phyloP scores from a whole-genome alignment of 306 rosid genomes.

The Dicorynia guianensis region DNA sequence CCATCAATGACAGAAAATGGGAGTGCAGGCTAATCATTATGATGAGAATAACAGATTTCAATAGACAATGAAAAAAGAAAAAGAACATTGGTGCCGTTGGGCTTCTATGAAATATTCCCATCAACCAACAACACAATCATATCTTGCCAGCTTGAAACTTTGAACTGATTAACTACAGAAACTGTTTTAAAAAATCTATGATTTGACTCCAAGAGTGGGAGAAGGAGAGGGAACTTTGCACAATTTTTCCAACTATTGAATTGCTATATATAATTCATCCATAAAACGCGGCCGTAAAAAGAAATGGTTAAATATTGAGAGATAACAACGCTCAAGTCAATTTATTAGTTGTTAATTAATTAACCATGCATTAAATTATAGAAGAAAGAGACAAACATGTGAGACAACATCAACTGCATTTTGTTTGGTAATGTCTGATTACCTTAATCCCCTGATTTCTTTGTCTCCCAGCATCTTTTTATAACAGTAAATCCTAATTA shows the following conservation, averaged over 20 bases:
- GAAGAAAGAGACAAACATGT: constrained; percentile 29
- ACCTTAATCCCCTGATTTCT: constrained; percentile 40
- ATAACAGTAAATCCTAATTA: constrained; percentile 45
- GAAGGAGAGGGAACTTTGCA: neutral
- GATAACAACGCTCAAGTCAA: neutral
- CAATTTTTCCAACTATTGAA: constrained; percentile 6
- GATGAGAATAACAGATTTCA: constrained; percentile 5
- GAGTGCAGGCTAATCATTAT: constrained; percentile 40
- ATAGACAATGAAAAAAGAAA: too few relatives aligned
- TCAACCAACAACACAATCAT: constrained; percentile 30
- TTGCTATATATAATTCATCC: neutral
- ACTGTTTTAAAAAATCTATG: neutral
- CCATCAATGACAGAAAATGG: constrained; percentile 19
- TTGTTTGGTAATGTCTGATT: neutral
- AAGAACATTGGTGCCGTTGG: constrained; percentile 24
- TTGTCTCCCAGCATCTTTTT: constrained; percentile 50
- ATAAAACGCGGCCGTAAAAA: constrained; percentile 6
- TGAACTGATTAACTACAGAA: constrained; percentile 24
- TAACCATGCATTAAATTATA: neutral
- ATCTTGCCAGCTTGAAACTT: constrained; percentile 22
- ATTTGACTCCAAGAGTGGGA: constrained; percentile 17
- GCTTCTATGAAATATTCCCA: neutral
- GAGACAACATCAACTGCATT: neutral
- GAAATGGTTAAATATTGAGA: constrained; percentile 23
- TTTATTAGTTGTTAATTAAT: constrained; percentile 2